Evolutionary conservation across 805 yeast genomes (phyloP), one percentile per base, ranked within the genome.

Genomic region (Cephaloascus fragrans): DNA sequence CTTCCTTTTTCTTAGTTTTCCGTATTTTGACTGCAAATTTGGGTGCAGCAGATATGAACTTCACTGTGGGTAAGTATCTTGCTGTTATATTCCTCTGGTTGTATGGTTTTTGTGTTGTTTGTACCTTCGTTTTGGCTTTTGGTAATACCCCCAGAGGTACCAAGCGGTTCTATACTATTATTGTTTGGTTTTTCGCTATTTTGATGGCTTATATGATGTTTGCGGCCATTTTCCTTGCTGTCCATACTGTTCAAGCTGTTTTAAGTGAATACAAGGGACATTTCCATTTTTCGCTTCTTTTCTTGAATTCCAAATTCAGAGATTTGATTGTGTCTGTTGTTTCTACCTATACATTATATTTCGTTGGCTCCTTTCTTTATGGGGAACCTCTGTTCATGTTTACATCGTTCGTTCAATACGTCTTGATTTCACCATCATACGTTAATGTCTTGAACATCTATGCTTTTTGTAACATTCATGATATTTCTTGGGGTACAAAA

Each of bases 131-230:
- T 32, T 63, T 90, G 41, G 83, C 96, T 2, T 82, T 90, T 58
- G 98, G 98, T 52, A 90, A 90, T 57, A 80, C 94, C 28, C 97
- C 98, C 2, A 75, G 83, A 46, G 97, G 97, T 20, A 86, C 97
- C 0, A 77, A 79, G 42, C 71, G 65, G 49, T 82, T 88, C 50
- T 90, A 93, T 55, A 56, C 81, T 38, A 69, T 77, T 8, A 83
- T 89, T 42, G 85, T 85, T 23, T 59, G 74, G 14, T 75, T 89
- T 50, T 90, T 90, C 62, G 96, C 97, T 0, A 66, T 88, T 2
- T 60, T 90, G 44, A 89, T 90, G 97, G 77, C 73, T 3, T 89
- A 89, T 54, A 80, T 89, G 79, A 69, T 87, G 43, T 86, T 88
- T 61, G 93, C 96, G 8, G 87, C 95, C 4, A 68, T 90, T 14